These are phyloP conservation scores for Daldinia sp. DNA, from an alignment of 2,329 filamentous ascomycete genomes.

Conservation along the genomic window DNA sequence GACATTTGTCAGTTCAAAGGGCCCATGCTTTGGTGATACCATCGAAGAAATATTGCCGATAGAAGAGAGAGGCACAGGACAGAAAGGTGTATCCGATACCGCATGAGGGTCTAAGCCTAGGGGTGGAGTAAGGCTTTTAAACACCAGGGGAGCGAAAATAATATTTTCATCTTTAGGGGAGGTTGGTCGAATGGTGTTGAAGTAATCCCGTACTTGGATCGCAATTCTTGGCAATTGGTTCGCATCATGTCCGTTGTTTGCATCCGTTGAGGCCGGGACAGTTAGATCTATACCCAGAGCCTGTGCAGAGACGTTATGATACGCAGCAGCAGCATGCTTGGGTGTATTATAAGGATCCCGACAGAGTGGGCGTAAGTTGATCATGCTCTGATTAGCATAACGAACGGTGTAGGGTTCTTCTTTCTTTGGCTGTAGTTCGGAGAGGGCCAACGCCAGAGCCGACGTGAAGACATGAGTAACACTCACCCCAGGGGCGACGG, in stretches of 20 bases:
- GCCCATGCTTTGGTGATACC: constrained; percentile 6
- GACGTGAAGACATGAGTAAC: constrained; percentile 30
- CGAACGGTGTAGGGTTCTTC: constrained; percentile 16
- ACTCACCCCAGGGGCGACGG: constrained; percentile 7
- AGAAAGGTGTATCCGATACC: constrained; percentile 16
- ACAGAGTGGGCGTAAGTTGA: constrained; percentile 27
- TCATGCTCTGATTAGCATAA: constrained; percentile 28
- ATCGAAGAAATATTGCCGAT: constrained; percentile 24
- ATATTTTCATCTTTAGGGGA: constrained; percentile 18
- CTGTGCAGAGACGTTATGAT: constrained; percentile 24
- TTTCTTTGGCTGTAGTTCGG: constrained; percentile 13
- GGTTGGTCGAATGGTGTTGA: constrained; percentile 11
- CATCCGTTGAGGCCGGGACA: neutral
- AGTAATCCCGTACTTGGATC: constrained; percentile 18
- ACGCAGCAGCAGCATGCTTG: constrained; percentile 20
- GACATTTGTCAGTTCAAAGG: constrained; percentile 13
- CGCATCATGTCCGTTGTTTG: neutral
- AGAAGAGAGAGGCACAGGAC: constrained; percentile 24
- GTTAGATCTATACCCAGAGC: constrained; percentile 22
- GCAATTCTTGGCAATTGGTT: constrained; percentile 9
- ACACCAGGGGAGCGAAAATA: constrained; percentile 17
- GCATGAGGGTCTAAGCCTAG: constrained; percentile 13
- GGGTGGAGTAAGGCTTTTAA: constrained; percentile 14
- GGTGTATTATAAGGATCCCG: constrained; percentile 11
- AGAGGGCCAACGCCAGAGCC: constrained; percentile 20